phyloP scores from a whole-genome alignment of 495 filamentous ascomycete species.

The Sporormia fimetaria region DNA sequence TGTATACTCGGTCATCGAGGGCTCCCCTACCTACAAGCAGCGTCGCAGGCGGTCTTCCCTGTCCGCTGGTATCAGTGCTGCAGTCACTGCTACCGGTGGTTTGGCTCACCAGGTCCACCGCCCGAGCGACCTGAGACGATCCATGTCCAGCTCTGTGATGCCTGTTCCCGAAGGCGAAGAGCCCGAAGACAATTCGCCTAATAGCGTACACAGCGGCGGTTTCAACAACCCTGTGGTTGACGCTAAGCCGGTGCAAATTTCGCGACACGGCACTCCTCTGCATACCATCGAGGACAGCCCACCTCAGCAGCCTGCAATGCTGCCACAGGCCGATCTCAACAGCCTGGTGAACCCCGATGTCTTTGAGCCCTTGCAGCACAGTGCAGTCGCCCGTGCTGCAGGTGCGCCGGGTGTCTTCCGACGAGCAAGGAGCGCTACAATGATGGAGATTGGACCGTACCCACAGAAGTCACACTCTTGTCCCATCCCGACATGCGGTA shows the following conservation, averaged over 20 bases:
- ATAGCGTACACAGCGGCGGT: slow-evolving; percentile 45
- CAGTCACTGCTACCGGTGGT: slow-evolving; percentile 44
- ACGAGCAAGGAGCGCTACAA: slow-evolving; percentile 85
- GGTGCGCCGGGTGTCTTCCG: slow-evolving; percentile 55
- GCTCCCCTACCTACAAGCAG: slow-evolving; percentile 97
- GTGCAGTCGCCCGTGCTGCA: slow-evolving; percentile 49
- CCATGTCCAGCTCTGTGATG: slow-evolving; percentile 78
- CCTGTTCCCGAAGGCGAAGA: slow-evolving; percentile 72
- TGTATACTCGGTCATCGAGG: slow-evolving; percentile 91
- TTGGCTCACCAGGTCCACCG: slow-evolving; percentile 51
- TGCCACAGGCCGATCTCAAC: slow-evolving; percentile 57
- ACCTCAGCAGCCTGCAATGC: slow-evolving; percentile 49
- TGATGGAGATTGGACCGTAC: slow-evolving; percentile 93
- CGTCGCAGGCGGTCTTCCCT: slow-evolving; percentile 85
- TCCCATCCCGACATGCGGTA: slow-evolving; percentile 95
- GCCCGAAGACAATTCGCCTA: slow-evolving; percentile 55
- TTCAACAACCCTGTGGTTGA: slow-evolving; percentile 40
- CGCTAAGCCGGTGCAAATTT: slow-evolving; percentile 69
- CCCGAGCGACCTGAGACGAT: slow-evolving; percentile 80
- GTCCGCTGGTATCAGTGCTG: slow-evolving; percentile 54
- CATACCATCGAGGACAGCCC: slow-evolving; percentile 70
- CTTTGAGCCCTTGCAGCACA: slow-evolving; percentile 48
- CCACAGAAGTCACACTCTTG: slow-evolving; percentile 96
- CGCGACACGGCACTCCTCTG: slow-evolving; percentile 77
- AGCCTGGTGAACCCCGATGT: slow-evolving; percentile 54